A percentile compares a stretch with the other conserved stretches of the same genome.
phyloP scores from a whole-genome alignment of 169 alveolate genomes.

The Besnoitia besnoiti region DNA sequence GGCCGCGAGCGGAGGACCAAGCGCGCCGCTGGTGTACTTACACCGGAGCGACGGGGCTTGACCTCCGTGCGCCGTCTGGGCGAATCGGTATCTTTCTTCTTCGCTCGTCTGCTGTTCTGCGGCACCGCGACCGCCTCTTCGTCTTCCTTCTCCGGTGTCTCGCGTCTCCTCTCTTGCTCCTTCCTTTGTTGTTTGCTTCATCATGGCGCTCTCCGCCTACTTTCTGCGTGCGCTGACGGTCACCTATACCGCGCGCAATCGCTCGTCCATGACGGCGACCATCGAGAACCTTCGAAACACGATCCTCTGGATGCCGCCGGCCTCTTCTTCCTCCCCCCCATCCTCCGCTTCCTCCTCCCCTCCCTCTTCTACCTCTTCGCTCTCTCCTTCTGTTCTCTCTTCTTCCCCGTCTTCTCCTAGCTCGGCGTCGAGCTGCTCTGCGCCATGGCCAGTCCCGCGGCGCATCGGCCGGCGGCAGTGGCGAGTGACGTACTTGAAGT shows the following conservation, averaged over 20 bases:
- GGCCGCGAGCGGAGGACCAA: too few species aligned
- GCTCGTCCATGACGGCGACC: not conserved
- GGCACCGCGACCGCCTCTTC: too few species aligned
- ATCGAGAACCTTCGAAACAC: not conserved
- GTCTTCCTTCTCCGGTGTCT: not conserved
- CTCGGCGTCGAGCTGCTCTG: not conserved
- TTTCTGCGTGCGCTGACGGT: not conserved
- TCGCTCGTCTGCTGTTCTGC: too few species aligned
- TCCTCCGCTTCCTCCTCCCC: not conserved
- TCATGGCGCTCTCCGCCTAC: constrained; percentile 1
- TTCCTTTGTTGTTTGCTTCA: not conserved
- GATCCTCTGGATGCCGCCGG: not conserved
- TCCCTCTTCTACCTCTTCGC: not conserved
- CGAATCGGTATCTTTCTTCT: too few species aligned
- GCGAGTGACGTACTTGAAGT: constrained; percentile 63
- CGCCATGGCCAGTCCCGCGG: constrained; percentile 36
- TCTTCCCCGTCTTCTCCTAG: not conserved
- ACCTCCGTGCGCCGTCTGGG: too few species aligned
- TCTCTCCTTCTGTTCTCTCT: not conserved
- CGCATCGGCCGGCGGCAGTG: constrained; percentile 58
- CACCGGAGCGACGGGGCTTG: too few species aligned
- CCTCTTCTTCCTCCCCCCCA: not conserved
- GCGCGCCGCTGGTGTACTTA: too few species aligned
- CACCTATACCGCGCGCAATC: not conserved
- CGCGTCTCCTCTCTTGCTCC: not conserved